Evolutionary conservation across 768 basidiomycete species (phyloP).

Genomic region (Amyloporia xantha): DNA sequence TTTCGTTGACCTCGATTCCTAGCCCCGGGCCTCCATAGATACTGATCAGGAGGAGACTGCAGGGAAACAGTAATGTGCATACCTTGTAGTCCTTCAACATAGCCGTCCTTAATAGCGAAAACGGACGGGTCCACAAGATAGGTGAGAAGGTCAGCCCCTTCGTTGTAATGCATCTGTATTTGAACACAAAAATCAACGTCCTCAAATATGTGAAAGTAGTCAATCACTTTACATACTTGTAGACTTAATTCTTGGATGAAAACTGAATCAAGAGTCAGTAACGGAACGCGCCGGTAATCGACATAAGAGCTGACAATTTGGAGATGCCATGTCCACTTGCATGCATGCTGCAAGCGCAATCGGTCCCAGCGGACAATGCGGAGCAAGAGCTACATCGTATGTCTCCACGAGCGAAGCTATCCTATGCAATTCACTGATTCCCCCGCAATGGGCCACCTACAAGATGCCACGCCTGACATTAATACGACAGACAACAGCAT

Average conservation of each 20-base stretch:
- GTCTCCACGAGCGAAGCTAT: slow-evolving; percentile 56
- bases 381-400: slow-evolving; percentile 67
- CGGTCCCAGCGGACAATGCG: slow-evolving; percentile 68
- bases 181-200: not conserved
- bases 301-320: slow-evolving; percentile 42
- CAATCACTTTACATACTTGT: slow-evolving; percentile 33
- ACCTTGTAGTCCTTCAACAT: slow-evolving; percentile 40
- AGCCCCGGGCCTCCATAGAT: slow-evolving; percentile 42
- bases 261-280: slow-evolving; percentile 27
- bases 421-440: slow-evolving; percentile 51
- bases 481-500: not conserved
- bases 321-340: slow-evolving; percentile 50
- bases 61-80: not conserved
- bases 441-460: slow-evolving; percentile 53
- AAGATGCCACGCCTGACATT: not conserved
- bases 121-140: slow-evolving; percentile 48
- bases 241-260: slow-evolving; percentile 64
- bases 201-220: not conserved
- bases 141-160: slow-evolving; percentile 53
- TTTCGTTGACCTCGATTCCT: slow-evolving; percentile 57
- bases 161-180: slow-evolving; percentile 57
- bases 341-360: slow-evolving; percentile 68
- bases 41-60: not conserved
- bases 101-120: slow-evolving; percentile 47
- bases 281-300: not conserved